Percentiles rank a stretch among this genome's conserved stretches.
Evolutionary conservation across 2,329 filamentous ascomycete species (phyloP).

Genomic region (Orbilia javanica): DNA sequence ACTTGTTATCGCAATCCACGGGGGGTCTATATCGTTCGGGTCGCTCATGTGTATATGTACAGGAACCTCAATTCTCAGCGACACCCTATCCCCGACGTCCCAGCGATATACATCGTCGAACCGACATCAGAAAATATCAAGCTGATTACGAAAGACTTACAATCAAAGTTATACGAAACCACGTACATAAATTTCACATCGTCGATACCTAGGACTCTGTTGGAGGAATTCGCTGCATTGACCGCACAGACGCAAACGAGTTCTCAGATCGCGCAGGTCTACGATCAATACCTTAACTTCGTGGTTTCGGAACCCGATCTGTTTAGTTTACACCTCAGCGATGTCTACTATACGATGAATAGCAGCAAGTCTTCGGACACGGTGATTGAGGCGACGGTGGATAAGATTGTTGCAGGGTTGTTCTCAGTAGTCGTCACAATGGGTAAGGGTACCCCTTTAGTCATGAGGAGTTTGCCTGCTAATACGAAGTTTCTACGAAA

Average conservation of each 20-base stretch:
- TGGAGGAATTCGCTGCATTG: constrained; percentile 94
- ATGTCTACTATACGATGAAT: constrained; percentile 95
- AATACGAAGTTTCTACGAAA: constrained; percentile 64
- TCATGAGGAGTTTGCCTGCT: not conserved
- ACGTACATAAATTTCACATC: constrained; percentile 98
- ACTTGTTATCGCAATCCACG: not conserved
- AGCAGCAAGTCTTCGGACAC: constrained; percentile 91
- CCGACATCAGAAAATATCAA: constrained; percentile 84
- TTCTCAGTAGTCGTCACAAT: constrained; percentile 99
- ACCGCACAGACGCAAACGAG: constrained; percentile 86
- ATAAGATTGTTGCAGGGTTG: constrained; percentile 93
- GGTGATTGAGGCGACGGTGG: constrained; percentile 85
- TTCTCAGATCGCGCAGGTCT: constrained; percentile 91
- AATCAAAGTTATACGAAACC: constrained; percentile 88
- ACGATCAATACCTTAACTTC: constrained; percentile 97
- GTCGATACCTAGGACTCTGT: constrained; percentile 86
- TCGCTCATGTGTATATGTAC: not conserved
- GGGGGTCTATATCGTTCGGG: not conserved
- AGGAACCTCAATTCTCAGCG: constrained; percentile 70
- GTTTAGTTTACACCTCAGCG: constrained; percentile 92
- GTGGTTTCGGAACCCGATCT: constrained; percentile 95
- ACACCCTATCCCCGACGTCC: constrained; percentile 94
- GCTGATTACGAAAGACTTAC: constrained; percentile 84
- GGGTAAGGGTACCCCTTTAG: constrained; percentile 72
- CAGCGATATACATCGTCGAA: constrained; percentile 95